Evolutionary conservation across 2,329 filamentous ascomycete species (phyloP), one percentile per base, ranked within the genome.

Genomic region (Passalora sequoiae): DNA sequence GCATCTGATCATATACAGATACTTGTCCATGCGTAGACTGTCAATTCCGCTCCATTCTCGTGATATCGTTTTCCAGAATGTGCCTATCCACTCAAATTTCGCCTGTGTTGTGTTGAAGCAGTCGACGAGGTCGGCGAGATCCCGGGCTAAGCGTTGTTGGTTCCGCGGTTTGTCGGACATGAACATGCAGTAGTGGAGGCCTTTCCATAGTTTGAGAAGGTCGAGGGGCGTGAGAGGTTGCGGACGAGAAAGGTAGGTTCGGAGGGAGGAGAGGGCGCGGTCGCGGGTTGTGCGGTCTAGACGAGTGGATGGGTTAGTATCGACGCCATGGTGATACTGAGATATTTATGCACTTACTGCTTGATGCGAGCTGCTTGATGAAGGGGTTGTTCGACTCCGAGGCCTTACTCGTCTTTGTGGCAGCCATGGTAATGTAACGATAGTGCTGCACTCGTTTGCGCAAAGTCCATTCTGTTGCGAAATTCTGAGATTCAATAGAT

Each of bases 201-300:
- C 91, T 63, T 94, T 94, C 88, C 89, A 95, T 53, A 97, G 77
- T 71, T 95, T 95, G 48, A 91, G 73, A 38, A 87, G 73, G 53
- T 95, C 89, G 54, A 84, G 66, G 29, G 78, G 71, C 13, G 78
- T 70, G 49, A 96, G 78, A 41, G 75, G 42, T 66, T 75, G 48
- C 78, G 74, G 50, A 48, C 78, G 74, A 49, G 78, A 75, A 63
- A 97, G 83, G 72, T 86, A 96, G 38, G 80, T 76, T 54, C 81
- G 80, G 20, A 97, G 81, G 36, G 84, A 86, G 40, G 77, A 70
- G 64, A 96, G 77, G 51, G 84, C 76, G 62, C 37, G 43, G 36
- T 58, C 50, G 50, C 53, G 55, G 39, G 51, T 55, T 43, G 47
- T 57, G 44, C 53, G 58, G 46, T 62, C 54, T 58, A 37, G 6